phyloP scores from a whole-genome alignment of 495 filamentous ascomycete species.

The Tuber microsphaerosporum region DNA sequence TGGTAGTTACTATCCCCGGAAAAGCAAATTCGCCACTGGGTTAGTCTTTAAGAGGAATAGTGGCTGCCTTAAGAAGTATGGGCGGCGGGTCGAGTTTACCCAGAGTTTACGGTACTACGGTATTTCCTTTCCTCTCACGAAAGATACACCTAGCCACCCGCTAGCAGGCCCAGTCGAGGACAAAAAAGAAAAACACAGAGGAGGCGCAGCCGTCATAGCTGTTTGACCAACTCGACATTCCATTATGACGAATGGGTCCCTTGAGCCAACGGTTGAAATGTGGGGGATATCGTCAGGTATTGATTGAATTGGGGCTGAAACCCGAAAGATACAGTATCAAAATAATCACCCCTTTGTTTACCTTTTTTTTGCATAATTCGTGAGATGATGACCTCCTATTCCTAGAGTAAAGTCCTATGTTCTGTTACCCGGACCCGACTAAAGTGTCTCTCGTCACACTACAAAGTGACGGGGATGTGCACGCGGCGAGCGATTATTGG shows the following conservation, averaged over 20 bases:
- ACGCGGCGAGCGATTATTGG: not conserved
- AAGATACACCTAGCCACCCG: not conserved
- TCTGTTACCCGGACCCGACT: constrained; percentile 2
- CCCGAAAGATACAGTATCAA: not conserved
- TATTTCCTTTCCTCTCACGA: not conserved
- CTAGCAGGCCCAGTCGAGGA: not conserved
- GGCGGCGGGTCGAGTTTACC: too few species aligned
- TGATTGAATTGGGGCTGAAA: constrained; percentile 3
- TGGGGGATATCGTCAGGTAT: not conserved
- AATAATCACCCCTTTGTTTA: not conserved
- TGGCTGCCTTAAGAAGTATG: too few species aligned
- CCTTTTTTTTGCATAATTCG: not conserved
- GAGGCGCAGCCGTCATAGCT: not conserved
- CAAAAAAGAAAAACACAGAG: not conserved
- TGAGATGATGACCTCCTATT: not conserved
- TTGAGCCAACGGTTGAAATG: not conserved
- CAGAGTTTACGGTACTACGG: too few species aligned
- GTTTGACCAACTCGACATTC: not conserved
- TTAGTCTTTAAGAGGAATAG: too few species aligned
- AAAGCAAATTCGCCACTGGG: too few species aligned
- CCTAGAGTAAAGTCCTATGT: not conserved
- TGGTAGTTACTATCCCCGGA: too few species aligned
- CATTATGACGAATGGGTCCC: not conserved
- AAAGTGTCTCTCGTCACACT: not conserved
- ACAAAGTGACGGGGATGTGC: not conserved